Evolutionary conservation across 2,329 filamentous ascomycete species (phyloP).

Genomic region (Nothopassalora personata): DNA sequence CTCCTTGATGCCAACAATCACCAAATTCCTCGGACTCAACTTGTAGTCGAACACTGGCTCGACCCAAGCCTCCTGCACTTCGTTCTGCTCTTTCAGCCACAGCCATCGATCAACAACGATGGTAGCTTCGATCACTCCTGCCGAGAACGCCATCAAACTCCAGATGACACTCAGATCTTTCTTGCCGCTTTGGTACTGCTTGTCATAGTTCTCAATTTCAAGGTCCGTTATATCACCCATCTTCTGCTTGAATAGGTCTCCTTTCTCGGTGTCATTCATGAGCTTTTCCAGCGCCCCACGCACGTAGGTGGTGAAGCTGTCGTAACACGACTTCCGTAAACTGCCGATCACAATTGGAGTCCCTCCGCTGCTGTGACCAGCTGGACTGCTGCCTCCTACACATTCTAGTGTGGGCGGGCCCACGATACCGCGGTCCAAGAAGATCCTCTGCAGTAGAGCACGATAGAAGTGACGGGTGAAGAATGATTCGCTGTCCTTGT

Average conservation of each 20-base stretch:
- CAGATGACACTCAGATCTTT: conserved; percentile 83
- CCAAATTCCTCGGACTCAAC: conserved; percentile 81
- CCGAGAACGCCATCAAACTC: conserved; percentile 95
- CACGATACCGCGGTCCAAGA: conserved; percentile 77
- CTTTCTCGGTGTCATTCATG: conserved; percentile 54
- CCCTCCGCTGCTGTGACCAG: conserved; percentile 35
- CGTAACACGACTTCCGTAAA: conserved; percentile 73
- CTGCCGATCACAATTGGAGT: conserved; percentile 84
- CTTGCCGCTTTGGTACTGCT: conserved; percentile 58
- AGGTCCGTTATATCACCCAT: conserved; percentile 67
- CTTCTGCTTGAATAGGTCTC: conserved; percentile 56
- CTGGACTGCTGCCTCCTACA: conserved; percentile 30
- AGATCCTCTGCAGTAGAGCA: conserved; percentile 83
- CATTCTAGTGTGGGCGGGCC: conserved; percentile 43
- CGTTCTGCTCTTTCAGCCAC: conserved; percentile 71
- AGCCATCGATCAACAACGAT: conserved; percentile 89
- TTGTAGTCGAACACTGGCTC: conserved; percentile 87
- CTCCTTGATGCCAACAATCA: conserved; percentile 83
- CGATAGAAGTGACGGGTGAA: conserved; percentile 93
- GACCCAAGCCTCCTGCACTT: conserved; percentile 75
- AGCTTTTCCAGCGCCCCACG: conserved; percentile 76
- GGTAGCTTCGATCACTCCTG: conserved; percentile 78
- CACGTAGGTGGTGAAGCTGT: conserved; percentile 69
- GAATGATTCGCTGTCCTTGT: conserved; percentile 73
- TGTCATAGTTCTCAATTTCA: conserved; percentile 67